These are phyloP conservation scores for Tricladium varicosporioides DNA, from an alignment of 2,329 filamentous ascomycete species.

Conservation along the genomic window DNA sequence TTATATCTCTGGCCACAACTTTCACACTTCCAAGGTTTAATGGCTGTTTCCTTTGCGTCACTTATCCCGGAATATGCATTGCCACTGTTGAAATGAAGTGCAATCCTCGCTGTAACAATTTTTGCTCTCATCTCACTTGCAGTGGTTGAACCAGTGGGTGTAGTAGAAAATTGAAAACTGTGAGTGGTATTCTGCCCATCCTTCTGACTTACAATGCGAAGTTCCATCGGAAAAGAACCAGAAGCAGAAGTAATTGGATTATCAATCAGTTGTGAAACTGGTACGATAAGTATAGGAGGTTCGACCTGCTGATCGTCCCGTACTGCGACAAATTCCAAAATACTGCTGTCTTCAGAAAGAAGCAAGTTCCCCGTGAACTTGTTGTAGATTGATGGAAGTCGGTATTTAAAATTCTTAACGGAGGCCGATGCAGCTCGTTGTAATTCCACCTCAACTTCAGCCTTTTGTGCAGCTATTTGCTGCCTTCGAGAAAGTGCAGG, in stretches of 20 bases:
- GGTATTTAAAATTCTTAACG: slow-evolving; percentile 15
- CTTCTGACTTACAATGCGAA: slow-evolving; percentile 23
- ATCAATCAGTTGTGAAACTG: slow-evolving; percentile 21
- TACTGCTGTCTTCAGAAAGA: slow-evolving; percentile 24
- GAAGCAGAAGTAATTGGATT: slow-evolving; percentile 27
- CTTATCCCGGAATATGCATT: slow-evolving; percentile 11
- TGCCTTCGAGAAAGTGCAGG: neutral
- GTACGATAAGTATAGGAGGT: slow-evolving; percentile 18
- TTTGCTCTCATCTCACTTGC: slow-evolving; percentile 29
- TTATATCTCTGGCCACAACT: slow-evolving; percentile 31
- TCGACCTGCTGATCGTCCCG: slow-evolving; percentile 2
- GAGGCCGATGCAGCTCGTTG: slow-evolving; percentile 14
- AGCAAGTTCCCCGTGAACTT: slow-evolving; percentile 27
- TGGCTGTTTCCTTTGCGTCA: slow-evolving; percentile 18
- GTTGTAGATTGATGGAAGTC: slow-evolving; percentile 24
- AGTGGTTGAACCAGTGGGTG: slow-evolving; percentile 11
- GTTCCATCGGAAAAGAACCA: slow-evolving; percentile 33
- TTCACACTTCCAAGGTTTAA: slow-evolving; percentile 31
- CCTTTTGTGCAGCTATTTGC: neutral
- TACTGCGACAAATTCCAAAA: slow-evolving; percentile 23
- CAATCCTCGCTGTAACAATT: slow-evolving; percentile 26
- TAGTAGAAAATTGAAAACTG: slow-evolving; percentile 25
- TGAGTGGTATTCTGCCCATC: slow-evolving; percentile 16
- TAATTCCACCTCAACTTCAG: slow-evolving; percentile 5
- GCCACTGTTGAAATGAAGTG: slow-evolving; percentile 12